Base-by-base conservation (phyloP, 306 rosid species). In the Senna tora region DNA sequence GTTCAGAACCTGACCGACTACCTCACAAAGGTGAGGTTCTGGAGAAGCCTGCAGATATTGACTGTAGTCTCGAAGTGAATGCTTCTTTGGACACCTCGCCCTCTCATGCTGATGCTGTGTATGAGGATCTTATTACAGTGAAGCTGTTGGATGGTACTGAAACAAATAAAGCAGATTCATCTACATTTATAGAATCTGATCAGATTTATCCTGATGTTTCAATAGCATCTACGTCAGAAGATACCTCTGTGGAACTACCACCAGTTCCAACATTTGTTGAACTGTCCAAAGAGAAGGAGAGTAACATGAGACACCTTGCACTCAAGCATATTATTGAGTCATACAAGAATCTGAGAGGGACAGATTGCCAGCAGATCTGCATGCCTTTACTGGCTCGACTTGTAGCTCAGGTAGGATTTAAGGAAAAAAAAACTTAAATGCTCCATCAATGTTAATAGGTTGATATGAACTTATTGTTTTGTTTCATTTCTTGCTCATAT, bases 381-480 rank as follows among this genome's bases (percentile, higher is more conserved):
- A 78, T 88, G 79, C 89, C 91, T 55, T 84, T 93, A 73, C 89
- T 93, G 67, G 92, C 97, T 74, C 91, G 96, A 65, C 84, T 93
- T 81, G 89, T 88, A 79, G 98, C 98, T 72, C 98, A 93, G 98
- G 98, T 93, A 78, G 61, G 70, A 67, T 75, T 45, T 25, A 36
- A 15, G 1, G 10, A 42, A 7, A 43, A 36, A 36, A 0, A 36
- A 36, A 36, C 71, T 65, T 19, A 49, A 42, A 16, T 47, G 63
- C 43, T 81, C 20, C 43, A 13, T 34, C 51, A 38, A 39, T 57
- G 67, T 43, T 22, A 49, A 54, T 49, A 41, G 52, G 65, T 51
- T 34, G 33, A 76, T 49, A 41, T 30, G 38, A 28, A 12, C 2
- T 11, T 72, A 13, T 57, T 50, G 6, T 64, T 64, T 54, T n/a